phyloP scores from a whole-genome alignment of 345 rosid species.

The Brassica incana region DNA sequence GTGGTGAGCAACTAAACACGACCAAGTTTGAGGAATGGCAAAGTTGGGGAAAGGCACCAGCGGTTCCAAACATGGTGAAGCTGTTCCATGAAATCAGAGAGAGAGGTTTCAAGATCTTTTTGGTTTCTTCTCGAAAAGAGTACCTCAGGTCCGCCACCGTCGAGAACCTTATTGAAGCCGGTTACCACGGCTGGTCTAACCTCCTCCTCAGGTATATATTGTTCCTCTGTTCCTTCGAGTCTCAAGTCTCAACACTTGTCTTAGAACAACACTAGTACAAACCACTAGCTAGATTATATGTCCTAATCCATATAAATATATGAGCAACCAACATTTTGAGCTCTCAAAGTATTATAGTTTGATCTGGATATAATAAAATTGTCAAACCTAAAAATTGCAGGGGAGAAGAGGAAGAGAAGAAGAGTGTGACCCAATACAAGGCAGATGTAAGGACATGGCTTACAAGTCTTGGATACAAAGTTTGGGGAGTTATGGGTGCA shows the following conservation, averaged over 20 bases:
- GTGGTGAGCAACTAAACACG: slow-evolving; percentile 68
- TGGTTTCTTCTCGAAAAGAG: slow-evolving; percentile 76
- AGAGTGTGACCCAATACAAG: slow-evolving; percentile 64
- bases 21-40: slow-evolving; percentile 76
- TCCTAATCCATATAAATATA: not conserved
- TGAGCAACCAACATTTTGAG: not conserved
- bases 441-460: slow-evolving; percentile 50
- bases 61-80: slow-evolving; percentile 50
- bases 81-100: slow-evolving; percentile 64
- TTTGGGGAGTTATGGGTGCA: slow-evolving; percentile 76
- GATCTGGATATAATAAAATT: not conserved
- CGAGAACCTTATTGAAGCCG: slow-evolving; percentile 72
- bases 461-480: slow-evolving; percentile 58
- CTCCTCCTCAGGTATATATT: slow-evolving; percentile 61
- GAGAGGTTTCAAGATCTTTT: slow-evolving; percentile 69
- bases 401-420: slow-evolving; percentile 54
- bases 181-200: slow-evolving; percentile 79
- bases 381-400: slow-evolving; percentile 33
- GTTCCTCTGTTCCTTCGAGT: not conserved
- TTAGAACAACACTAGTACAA: not conserved
- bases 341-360: no score
- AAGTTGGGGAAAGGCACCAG: slow-evolving; percentile 64
- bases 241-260: not conserved
- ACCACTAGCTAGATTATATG: not conserved
- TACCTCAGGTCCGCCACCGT: slow-evolving; percentile 75